A percentile compares a stretch with the other conserved stretches of the same genome.
Evolutionary conservation across 176 grass and related monocot genomes (phyloP).

Genomic region (Eleusine indica): DNA sequence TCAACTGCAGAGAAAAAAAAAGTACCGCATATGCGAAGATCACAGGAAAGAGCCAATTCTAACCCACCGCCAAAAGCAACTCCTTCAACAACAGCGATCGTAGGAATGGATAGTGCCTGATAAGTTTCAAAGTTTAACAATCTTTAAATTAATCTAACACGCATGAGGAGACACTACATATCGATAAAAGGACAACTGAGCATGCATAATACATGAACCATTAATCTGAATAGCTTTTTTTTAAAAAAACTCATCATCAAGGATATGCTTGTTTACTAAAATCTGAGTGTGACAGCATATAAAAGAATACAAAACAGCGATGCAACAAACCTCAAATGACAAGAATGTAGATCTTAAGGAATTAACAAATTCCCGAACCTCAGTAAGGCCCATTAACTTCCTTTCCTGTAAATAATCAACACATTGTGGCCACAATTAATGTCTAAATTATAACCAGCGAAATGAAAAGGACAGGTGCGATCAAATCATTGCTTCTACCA

Average conservation of each 20-base stretch:
- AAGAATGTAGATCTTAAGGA: conserved; percentile 85
- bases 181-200: not conserved
- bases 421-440: not conserved
- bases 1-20: not conserved
- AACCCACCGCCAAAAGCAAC: conserved; percentile 83
- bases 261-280: not conserved
- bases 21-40: conserved; percentile 89
- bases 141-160: not conserved
- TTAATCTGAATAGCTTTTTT: not conserved
- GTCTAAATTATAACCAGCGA: not conserved
- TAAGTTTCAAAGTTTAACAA: conserved; percentile 22
- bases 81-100: conserved; percentile 89
- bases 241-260: not conserved
- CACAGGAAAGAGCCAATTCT: conserved; percentile 92
- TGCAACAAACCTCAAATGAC: conserved; percentile 72
- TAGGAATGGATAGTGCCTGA: conserved; percentile 79
- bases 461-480: not conserved
- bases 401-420: conserved; percentile 57
- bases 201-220: conserved; percentile 13
- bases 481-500: not conserved
- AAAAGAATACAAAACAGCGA: not conserved
- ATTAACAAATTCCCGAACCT: conserved; percentile 80
- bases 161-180: not conserved
- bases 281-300: not conserved
- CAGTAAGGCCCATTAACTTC: conserved; percentile 61